A percentile compares a stretch with the other conserved stretches of the same genome.
Conservation (phyloP, 2,329 filamentous ascomycete genomes). For the Botrytis squamosa region DNA sequence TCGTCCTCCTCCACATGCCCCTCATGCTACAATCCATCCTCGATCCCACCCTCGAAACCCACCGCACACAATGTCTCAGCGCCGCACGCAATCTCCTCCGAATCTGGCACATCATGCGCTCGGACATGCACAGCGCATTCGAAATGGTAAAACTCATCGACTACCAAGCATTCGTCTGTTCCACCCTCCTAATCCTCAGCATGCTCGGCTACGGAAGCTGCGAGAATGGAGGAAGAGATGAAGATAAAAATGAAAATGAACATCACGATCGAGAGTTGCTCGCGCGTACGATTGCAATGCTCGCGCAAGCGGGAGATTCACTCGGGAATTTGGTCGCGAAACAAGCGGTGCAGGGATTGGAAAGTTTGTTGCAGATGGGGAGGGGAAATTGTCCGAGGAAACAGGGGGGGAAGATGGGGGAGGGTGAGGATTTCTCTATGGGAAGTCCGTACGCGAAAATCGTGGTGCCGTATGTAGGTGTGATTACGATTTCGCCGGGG, state of each 20-base stretch:
- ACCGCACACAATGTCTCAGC: neutral
- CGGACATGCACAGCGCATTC: neutral
- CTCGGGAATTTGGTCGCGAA: neutral
- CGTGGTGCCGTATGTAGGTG: neutral
- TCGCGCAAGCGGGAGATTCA: neutral
- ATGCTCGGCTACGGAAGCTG: neutral
- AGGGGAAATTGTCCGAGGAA: neutral
- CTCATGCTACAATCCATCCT: neutral
- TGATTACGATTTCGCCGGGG: neutral
- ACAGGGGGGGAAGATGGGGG: rapidly evolving
- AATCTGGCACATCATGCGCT: neutral
- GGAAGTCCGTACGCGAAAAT: neutral
- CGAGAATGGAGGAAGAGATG: too few relatives aligned
- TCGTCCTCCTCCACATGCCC: neutral
- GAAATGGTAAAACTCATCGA: neutral
- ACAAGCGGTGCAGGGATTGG: neutral
- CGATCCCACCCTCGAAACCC: neutral
- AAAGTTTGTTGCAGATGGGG: too few relatives aligned
- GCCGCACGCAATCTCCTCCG: neutral
- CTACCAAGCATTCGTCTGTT: neutral
- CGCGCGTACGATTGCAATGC: neutral
- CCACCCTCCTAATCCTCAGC: neutral
- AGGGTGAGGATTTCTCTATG: too few relatives aligned
- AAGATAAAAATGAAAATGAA: too few relatives aligned
- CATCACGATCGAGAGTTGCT: neutral